A percentile compares a stretch with the other conserved stretches of the same genome.
These are phyloP conservation scores for Hypoxylon intermedium DNA, from an alignment of 495 filamentous ascomycete genomes.

Conservation along the genomic window DNA sequence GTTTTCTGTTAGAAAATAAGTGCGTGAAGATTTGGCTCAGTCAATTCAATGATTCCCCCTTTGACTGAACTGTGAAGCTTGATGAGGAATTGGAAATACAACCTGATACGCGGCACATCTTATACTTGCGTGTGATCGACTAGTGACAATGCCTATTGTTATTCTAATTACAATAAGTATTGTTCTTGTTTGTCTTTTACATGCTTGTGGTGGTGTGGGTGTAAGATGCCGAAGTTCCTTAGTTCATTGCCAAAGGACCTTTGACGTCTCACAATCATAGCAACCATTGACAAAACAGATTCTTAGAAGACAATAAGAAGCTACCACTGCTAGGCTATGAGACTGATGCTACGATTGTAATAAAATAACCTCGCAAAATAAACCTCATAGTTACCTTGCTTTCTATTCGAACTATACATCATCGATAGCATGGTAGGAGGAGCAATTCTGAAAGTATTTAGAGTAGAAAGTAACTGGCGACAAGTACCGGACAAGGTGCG, in stretches of 20 bases:
- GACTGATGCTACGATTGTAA: too few species aligned
- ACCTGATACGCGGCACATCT: not conserved
- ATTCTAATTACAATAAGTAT: slow-evolving; percentile 1
- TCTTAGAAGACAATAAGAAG: too few species aligned
- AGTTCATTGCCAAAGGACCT: not conserved
- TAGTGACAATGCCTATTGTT: slow-evolving; percentile 17
- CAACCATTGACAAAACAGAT: too few species aligned
- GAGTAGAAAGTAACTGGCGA: too few species aligned
- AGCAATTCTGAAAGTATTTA: too few species aligned
- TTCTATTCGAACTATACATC: too few species aligned
- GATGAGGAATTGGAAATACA: slow-evolving; percentile 5
- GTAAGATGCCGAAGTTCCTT: not conserved
- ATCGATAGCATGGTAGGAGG: too few species aligned
- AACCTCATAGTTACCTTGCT: not conserved
- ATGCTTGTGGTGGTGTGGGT: not conserved
- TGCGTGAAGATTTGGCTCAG: slow-evolving; percentile 10
- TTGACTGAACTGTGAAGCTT: slow-evolving; percentile 25
- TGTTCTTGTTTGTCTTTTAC: not conserved
- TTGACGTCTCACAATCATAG: too few species aligned
- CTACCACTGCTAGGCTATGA: too few species aligned
- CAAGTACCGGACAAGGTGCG: too few species aligned
- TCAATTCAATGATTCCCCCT: not conserved
- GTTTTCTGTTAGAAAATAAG: slow-evolving; percentile 13
- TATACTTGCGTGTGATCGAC: slow-evolving; percentile 2
- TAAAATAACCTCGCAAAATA: too few species aligned